phyloP scores from a whole-genome alignment of 495 filamentous ascomycete species.

The Penicillium verhagenii region DNA sequence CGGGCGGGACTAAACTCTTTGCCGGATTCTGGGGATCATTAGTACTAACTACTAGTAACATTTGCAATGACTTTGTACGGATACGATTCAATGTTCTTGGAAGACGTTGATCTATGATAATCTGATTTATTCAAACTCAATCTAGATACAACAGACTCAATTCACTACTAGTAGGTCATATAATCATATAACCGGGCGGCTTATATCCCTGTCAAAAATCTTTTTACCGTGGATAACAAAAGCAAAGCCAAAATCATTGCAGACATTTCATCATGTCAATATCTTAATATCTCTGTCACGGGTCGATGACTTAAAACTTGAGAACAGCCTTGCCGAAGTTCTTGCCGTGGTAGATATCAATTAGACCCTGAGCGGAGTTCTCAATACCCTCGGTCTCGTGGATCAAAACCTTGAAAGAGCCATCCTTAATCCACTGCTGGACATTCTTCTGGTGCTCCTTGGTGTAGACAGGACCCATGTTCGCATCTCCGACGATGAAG shows the following conservation, averaged over 20 bases:
- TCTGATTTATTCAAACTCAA: background rate
- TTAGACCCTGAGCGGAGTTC: conserved; percentile 71
- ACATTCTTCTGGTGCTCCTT: conserved; percentile 81
- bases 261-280: conserved; percentile 9
- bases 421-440: conserved; percentile 80
- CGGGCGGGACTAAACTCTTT: conserved; percentile 27
- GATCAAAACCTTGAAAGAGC: conserved; percentile 71
- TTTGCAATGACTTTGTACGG: too few species aligned
- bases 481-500: conserved; percentile 68
- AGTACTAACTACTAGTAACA: too few species aligned
- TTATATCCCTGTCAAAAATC: background rate
- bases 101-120: background rate
- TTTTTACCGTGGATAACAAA: background rate
- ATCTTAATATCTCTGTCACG: background rate
- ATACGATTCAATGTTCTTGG: background rate
- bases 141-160: background rate
- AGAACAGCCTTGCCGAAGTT: conserved; percentile 93
- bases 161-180: too few species aligned
- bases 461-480: conserved; percentile 68
- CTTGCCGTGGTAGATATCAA: conserved; percentile 85
- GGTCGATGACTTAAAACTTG: conserved; percentile 51
- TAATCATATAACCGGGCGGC: background rate
- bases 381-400: conserved; percentile 79
- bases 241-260: conserved; percentile 1
- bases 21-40: conserved; percentile 6